Evolutionary conservation across 2,329 filamentous ascomycete genomes (phyloP).

Genomic region (Tolypocladium capitatum): DNA sequence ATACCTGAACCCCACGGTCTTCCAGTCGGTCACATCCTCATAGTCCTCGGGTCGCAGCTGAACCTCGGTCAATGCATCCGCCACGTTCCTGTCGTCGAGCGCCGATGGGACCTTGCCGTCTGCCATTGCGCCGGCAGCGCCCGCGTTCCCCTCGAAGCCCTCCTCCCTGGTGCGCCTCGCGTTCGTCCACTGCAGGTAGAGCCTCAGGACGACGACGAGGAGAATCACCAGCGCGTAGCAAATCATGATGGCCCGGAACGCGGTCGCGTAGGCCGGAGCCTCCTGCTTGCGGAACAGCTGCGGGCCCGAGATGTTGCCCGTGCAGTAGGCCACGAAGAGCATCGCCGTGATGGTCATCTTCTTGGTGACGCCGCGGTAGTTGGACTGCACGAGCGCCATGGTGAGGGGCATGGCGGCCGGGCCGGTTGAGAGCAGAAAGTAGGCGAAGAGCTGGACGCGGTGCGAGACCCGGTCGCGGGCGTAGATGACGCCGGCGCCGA

Average conservation of each 20-base stretch:
- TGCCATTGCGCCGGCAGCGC: slow-evolving; percentile 25
- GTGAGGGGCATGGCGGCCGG: slow-evolving; percentile 40
- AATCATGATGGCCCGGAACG: slow-evolving; percentile 41
- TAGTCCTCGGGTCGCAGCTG: slow-evolving; percentile 32
- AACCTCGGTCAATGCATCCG: slow-evolving; percentile 19
- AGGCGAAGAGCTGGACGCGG: slow-evolving; percentile 39
- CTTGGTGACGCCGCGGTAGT: slow-evolving; percentile 44
- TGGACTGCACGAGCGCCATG: slow-evolving; percentile 41
- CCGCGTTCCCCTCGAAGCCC: slow-evolving; percentile 29
- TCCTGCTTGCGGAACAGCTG: slow-evolving; percentile 39
- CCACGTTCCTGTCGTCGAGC: slow-evolving; percentile 10
- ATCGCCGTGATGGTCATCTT: slow-evolving; percentile 46
- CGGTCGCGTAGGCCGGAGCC: slow-evolving; percentile 37
- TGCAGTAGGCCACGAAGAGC: slow-evolving; percentile 41
- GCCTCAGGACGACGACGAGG: slow-evolving; percentile 28
- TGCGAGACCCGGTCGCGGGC: slow-evolving; percentile 24
- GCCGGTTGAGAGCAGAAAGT: slow-evolving; percentile 42
- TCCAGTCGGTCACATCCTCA: slow-evolving; percentile 47
- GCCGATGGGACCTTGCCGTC: slow-evolving; percentile 21
- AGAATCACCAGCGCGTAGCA: slow-evolving; percentile 38
- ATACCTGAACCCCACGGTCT: slow-evolving; percentile 46
- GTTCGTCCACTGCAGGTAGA: slow-evolving; percentile 35
- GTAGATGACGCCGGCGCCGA: slow-evolving; percentile 41
- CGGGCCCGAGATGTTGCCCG: slow-evolving; percentile 42
- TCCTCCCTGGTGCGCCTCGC: slow-evolving; percentile 26